A percentile compares a stretch with the other conserved stretches of the same genome.
Evolutionary conservation across 192 early-diverging fungal species (phyloP).

Genomic region (Gaertneriomyces semiglobifer): DNA sequence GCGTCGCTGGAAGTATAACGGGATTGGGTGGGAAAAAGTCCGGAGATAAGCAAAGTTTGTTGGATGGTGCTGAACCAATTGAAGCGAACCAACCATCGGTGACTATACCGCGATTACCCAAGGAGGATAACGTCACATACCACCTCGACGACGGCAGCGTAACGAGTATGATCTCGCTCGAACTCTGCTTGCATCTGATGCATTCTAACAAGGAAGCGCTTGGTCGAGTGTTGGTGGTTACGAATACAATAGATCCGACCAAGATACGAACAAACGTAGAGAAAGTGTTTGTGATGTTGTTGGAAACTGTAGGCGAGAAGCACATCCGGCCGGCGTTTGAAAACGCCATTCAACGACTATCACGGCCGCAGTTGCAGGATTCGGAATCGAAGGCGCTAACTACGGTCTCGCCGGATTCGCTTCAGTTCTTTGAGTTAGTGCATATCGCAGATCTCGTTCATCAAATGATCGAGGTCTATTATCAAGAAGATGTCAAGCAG

Average conservation of each 20-base stretch:
- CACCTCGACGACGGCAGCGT: conserved; percentile 57
- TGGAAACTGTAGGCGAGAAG: conserved; percentile 66
- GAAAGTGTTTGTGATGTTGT: conserved; percentile 68
- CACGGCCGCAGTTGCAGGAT: conserved; percentile 34
- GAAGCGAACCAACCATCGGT: conserved; percentile 1
- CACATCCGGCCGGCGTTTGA: conserved; percentile 74
- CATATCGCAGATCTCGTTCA: conserved; percentile 90
- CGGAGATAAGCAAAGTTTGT: conserved; percentile 20
- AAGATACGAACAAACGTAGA: conserved; percentile 67
- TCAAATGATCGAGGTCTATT: conserved; percentile 94
- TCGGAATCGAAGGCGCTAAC: conserved; percentile 31
- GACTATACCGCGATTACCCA: background rate
- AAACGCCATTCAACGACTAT: conserved; percentile 45
- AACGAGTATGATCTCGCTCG: conserved; percentile 68
- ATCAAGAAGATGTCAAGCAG: conserved; percentile 74
- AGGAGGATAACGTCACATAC: conserved; percentile 52
- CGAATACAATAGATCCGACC: conserved; percentile 31
- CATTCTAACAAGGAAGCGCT: conserved; percentile 79
- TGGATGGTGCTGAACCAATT: conserved; percentile 30
- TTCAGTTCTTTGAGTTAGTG: conserved; percentile 90
- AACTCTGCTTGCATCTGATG: conserved; percentile 82
- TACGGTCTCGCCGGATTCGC: conserved; percentile 52
- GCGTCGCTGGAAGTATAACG: background rate
- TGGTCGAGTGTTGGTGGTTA: conserved; percentile 49
- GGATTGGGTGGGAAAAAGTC: conserved; percentile 18